A percentile compares a stretch with the other conserved stretches of the same genome.
phyloP scores from a whole-genome alignment of 305 asterid genomes.

The Solanum chacoense region DNA sequence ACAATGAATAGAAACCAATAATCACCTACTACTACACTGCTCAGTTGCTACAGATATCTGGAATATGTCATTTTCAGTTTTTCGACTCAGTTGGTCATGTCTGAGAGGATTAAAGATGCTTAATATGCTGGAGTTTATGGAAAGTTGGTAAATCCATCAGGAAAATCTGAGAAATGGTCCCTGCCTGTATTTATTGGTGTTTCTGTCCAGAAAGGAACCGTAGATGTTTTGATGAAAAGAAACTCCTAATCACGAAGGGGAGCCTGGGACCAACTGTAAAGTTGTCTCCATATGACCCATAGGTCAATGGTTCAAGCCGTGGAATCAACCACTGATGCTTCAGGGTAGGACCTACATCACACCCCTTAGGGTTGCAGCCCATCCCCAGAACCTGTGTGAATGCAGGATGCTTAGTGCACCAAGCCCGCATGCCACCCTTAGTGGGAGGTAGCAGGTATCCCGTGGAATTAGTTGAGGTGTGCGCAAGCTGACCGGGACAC shows the following conservation, averaged over 20 bases:
- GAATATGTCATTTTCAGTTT: neutral
- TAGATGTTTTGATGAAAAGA: neutral
- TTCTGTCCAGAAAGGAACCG: neutral
- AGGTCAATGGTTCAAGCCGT: neutral
- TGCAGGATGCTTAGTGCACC: neutral
- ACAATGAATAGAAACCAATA: neutral
- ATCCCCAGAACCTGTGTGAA: neutral
- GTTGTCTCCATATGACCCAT: neutral
- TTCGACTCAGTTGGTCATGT: neutral
- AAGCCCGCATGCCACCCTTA: neutral
- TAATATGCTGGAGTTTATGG: neutral
- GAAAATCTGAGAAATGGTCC: neutral
- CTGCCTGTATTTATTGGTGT: neutral
- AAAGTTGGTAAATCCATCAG: neutral
- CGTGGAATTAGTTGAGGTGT: neutral
- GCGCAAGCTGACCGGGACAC: neutral
- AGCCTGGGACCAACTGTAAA: neutral
- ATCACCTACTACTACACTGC: neutral
- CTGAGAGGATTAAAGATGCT: neutral
- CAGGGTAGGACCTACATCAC: neutral
- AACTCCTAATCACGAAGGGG: neutral
- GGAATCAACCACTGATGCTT: neutral
- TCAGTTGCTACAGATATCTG: neutral
- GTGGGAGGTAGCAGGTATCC: neutral
- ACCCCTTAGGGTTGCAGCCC: neutral